Base-by-base conservation (phyloP, 768 basidiomycete species). In the Kwoniella heveanensis region DNA sequence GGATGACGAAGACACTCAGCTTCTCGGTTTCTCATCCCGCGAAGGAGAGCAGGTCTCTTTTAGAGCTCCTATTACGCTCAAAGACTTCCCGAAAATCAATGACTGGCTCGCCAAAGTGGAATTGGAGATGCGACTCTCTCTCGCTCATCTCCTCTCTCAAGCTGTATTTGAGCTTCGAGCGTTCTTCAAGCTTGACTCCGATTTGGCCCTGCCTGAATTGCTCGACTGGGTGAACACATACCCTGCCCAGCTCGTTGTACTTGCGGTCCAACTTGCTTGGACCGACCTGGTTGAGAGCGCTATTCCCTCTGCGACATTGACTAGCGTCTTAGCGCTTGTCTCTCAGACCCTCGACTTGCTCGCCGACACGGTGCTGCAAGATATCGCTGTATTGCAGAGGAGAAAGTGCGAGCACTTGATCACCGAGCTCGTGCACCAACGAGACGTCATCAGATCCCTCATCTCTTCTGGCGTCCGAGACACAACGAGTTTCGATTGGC, bases 351-450 rank as follows among this genome's bases (percentile, higher is more conserved):
- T 99, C 36, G 95, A 97, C 77, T 85, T 96, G 37, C 87, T 99
- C n/a, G 95, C 96, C 9, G 94, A 97, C 73, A 89, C 97, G 48
- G 96, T 99, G 36, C 83, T 99, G 36, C 89, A 88, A 55, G 94
- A 98, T 71, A 86, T 98, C 32, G 84, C 82, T 46, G 87, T 90
- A 19, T 90, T 92, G 48, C 93, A 92, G n/a, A 90, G 96, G 60
- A 88, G 91, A 68, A 99, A 99, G 82, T 94, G 93, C 83, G 96
- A 99, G 71, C 94, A 98, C 73, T 86, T 99, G 67, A 97, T 99
- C 83, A 98, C 95, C 0, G 96, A 99, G 78, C 86, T 99, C 15
- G 96, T 98, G 39, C 96, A 99, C 79, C 93, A 99, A 78, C 86
- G 96, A 66, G 96, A 99, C 80, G 95, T 98, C 44, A 88, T 88